Evolutionary conservation across 306 rosid species (phyloP), one percentile per base, ranked within the genome.

Genomic region (Senna tora): DNA sequence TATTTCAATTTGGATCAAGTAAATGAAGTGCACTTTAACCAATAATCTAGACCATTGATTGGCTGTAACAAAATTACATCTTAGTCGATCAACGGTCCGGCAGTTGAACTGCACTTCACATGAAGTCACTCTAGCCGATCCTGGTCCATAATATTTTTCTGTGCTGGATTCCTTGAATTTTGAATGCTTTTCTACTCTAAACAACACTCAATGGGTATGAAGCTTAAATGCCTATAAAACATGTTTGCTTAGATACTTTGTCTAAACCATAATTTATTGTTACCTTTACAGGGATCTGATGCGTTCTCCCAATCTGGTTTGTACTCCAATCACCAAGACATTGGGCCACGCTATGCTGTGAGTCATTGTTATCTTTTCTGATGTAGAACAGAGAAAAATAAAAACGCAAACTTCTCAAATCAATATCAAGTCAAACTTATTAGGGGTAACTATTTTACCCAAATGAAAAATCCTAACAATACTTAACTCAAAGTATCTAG

Each of bases 261-360:
- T 38, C 32, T 42, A 17, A 61, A 53, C 55, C 56, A 53, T 50
- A 56, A 64, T 49, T 14, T 67, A 13, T 53, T 76, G 47, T 76
- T 54, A 53, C 55, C 58, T 61, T 77, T 55, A 57, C 88, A 94
- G 96, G 99, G 97, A 82, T 90, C 88, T 71, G 99, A 88, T 77
- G 97, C 97, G 36, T 91, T 91, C 83, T 89, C 96, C 33, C 96
- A 93, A 71, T 95, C 96, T 60, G 99, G 97, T 73, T 87, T 95
- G 22, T 91, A 89, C 78, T 91, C 97, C 83, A 91, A 88, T 67
- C 97, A 87, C 83, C 96, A 91, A 83, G 99, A 89, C 72, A 95
- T 91, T 84, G 99, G 96, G 66, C 99, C 99, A 36, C 93, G 93
- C 74, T 88, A 89, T 85, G 88, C 96, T 70, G 97, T 93, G 86